Base-by-base conservation (phyloP, 768 basidiomycete species). In the Hygrophorus russula region DNA sequence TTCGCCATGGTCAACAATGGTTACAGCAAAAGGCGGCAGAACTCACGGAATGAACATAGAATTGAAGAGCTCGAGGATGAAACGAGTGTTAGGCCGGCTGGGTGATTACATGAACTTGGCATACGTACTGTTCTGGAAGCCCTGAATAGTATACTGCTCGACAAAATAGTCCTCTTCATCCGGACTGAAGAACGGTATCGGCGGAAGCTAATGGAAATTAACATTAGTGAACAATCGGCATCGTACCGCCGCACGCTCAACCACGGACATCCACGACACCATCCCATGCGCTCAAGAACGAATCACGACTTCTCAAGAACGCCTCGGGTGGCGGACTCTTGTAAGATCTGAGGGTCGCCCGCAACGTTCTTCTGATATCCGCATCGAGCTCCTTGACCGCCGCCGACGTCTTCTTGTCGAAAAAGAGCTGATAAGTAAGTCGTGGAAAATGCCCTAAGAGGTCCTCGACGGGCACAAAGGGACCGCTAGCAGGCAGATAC, bases 81-180 rank as follows among this genome's bases (percentile, higher is more conserved):
- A 15, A 39, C 41, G 19, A 42, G 29, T 10, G 28, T 31, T 32
- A 37, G 19, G 27, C 6, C 24, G 14, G 9, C 18, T 18, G 18
- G 5, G 24, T 24, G n/a, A n/a, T 19, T 14, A 36, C 12, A 18
- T n/a, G 5, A 24, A 14, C 37, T 6, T 19, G 8, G 17, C 24
- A n/a, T 10, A 62, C 79, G 17, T 49, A 84, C 84, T 80, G 44
- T 76, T 54, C 40, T 65, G 61, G 51, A 85, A 84, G 0, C 77
- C 75, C 49, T 76, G 77, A 8, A 62, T 60, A 32, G 53, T 53
- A 49, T 74, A 85, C 48, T 78, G 74, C 40, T 81, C 69, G 0
- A 83, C 70, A 46, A 82, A 74, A 52, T 84, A 85, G 50, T 80
- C 73, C 51, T 86, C 83, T 56, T 86, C 79, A 8, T 71, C 69